A percentile compares a stretch with the other conserved stretches of the same genome.
Evolutionary conservation across 192 early-diverging fungal genomes (phyloP).

Genomic region (Lobosporangium transversale): DNA sequence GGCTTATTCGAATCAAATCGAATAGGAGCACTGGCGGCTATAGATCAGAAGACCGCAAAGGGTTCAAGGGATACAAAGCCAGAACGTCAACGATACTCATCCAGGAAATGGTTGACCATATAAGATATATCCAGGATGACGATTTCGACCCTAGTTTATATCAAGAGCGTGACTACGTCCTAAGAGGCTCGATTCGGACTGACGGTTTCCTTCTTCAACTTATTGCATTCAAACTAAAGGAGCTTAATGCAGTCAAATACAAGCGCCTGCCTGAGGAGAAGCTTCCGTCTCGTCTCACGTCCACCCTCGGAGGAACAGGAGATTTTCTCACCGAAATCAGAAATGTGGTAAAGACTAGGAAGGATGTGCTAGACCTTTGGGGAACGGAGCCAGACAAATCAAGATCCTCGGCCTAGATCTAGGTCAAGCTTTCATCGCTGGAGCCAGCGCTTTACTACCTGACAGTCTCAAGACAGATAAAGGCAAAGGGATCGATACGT

Average conservation of each 20-base stretch:
- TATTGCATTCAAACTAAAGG: constrained; percentile 15
- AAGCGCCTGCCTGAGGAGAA: neutral
- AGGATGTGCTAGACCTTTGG: neutral
- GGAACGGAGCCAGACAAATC: neutral
- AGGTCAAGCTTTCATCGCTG: constrained; percentile 6
- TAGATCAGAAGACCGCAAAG: too few relatives aligned
- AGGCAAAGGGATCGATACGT: neutral
- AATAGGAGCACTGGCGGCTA: too few relatives aligned
- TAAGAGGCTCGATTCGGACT: constrained; percentile 6
- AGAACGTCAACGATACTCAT: neutral
- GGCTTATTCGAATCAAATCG: too few relatives aligned
- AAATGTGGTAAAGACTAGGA: constrained; percentile 3
- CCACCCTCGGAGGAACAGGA: neutral
- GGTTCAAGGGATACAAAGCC: neutral
- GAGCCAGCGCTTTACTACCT: constrained; percentile 4
- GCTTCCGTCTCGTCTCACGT: neutral
- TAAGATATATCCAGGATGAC: neutral
- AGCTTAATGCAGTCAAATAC: constrained; percentile 4
- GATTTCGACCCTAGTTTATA: neutral
- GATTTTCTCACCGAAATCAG: constrained; percentile 8
- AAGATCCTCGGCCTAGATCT: constrained; percentile 8
- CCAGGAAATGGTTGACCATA: neutral
- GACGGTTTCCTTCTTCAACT: constrained; percentile 13
- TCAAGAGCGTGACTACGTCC: constrained; percentile 3
- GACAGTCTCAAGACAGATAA: neutral